A percentile compares a stretch with the other conserved stretches of the same genome.
phyloP scores from a whole-genome alignment of 345 rosid species.

The Lepidium aucheri region DNA sequence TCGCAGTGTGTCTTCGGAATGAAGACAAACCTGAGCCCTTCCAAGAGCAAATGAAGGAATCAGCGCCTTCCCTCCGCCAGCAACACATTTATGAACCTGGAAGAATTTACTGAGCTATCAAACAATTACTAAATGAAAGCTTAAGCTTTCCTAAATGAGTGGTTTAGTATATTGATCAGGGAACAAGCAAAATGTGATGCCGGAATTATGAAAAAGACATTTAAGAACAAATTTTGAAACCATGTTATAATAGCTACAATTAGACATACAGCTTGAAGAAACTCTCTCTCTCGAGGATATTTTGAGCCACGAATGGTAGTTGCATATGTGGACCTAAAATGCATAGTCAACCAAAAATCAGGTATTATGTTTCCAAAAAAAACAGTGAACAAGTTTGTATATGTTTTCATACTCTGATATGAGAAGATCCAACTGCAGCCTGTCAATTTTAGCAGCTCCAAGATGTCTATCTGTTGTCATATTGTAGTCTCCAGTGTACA shows the following conservation, averaged over 20 bases:
- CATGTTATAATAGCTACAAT: neutral
- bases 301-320: constrained; percentile 84
- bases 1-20: neutral
- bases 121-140: neutral
- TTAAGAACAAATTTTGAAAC: neutral
- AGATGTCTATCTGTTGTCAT: constrained; percentile 99
- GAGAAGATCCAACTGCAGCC: constrained; percentile 74
- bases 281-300: constrained; percentile 86
- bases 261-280: constrained; percentile 85
- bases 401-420: constrained; percentile 68
- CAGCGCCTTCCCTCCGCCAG: constrained; percentile 91
- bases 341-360: constrained; percentile 10
- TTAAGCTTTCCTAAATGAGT: neutral
- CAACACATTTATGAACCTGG: constrained; percentile 87
- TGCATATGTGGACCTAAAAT: constrained; percentile 84
- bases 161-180: neutral
- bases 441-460: constrained; percentile 93
- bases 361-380: neutral
- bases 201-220: neutral
- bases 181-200: neutral
- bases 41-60: constrained; percentile 97
- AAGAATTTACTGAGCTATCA: neutral
- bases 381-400: neutral
- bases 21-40: constrained; percentile 81
- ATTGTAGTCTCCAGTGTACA: constrained; percentile 96